Base-by-base conservation (phyloP, 345 rosid species). In the Cardamine resedifolia region DNA sequence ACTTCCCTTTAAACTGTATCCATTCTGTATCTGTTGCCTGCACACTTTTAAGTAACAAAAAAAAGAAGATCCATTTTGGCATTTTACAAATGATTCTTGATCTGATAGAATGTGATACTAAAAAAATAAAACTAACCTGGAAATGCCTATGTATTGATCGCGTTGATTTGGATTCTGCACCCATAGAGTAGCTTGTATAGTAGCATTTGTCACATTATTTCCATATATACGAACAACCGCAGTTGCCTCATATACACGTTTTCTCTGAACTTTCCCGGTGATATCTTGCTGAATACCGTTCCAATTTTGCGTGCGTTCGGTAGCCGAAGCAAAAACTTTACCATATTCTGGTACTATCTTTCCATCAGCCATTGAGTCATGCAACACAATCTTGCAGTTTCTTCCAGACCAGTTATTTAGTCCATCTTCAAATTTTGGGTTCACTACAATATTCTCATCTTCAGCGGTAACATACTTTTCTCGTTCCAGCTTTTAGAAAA, bases 201-300 rank as follows among this genome's bases (percentile, higher is more conserved):
- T 82, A 58, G 92, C 83, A 65, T 43, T 79, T 8, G 86, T 77
- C 30, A 85, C 83, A 66, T 78, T 83, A 62, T 77, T 86, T 62
- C 98, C 91, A 3, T 58, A 93, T 58, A 93, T 78, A 67, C 91
- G 85, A 57, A 88, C 96, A 9, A 87, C 75, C 9, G 97, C 88
- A 27, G 83, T 75, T 15, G 83, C 87, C 14, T 83, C 89, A 56
- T 90, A 93, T 8, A 86, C 85, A 10, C 83, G 84, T 78, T 94
- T 91, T 64, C 91, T 80, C 63, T 84, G 83, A 43, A 83, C 84
- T 77, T 79, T 91, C 19, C 83, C 90, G 0, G 89, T 89, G 60
- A 94, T 88, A 47, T 91, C 98, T 81, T 94, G 92, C 72, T 91
- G 90, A 68, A 94, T 87, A 27, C 96, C 97, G 9, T 91, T 85